phyloP scores from a whole-genome alignment of 2,329 filamentous ascomycete genomes.

The Xylariales sp. region DNA sequence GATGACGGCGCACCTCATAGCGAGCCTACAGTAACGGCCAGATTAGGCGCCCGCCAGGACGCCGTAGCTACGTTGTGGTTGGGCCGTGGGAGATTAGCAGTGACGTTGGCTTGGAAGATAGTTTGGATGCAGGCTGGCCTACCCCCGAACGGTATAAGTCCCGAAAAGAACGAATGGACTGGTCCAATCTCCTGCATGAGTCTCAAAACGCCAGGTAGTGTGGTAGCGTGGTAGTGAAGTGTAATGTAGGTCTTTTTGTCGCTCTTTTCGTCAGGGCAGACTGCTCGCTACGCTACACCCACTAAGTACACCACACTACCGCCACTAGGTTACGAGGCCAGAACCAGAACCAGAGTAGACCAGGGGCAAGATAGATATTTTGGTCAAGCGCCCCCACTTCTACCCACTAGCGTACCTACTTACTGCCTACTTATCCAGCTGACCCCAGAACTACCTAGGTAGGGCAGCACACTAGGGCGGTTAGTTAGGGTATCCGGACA shows the following conservation, averaged over 20 bases:
- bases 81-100: conserved; percentile 47
- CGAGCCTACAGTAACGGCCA: conserved; percentile 39
- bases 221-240: too few species aligned
- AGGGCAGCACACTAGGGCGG: too few species aligned
- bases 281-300: too few species aligned
- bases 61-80: conserved; percentile 41
- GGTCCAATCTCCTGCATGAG: conserved; percentile 16
- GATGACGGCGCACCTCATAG: conserved; percentile 37
- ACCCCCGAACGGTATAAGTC: conserved; percentile 5
- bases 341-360: too few species aligned
- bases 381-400: too few species aligned
- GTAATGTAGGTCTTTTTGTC: too few species aligned
- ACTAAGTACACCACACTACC: too few species aligned
- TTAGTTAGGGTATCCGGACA: conserved; percentile 19
- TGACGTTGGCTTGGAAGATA: conserved; percentile 39
- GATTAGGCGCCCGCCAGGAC: conserved; percentile 42
- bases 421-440: not conserved
- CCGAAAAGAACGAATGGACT: conserved; percentile 1
- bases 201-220: not conserved
- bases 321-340: too few species aligned
- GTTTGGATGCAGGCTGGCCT: conserved; percentile 21
- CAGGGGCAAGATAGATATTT: too few species aligned
- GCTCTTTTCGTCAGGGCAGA: too few species aligned
- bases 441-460: not conserved
- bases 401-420: not conserved